A percentile compares a stretch with the other conserved stretches of the same genome.
phyloP scores from a whole-genome alignment of 169 alveolate genomes.

The Plasmodium falciparum region DNA sequence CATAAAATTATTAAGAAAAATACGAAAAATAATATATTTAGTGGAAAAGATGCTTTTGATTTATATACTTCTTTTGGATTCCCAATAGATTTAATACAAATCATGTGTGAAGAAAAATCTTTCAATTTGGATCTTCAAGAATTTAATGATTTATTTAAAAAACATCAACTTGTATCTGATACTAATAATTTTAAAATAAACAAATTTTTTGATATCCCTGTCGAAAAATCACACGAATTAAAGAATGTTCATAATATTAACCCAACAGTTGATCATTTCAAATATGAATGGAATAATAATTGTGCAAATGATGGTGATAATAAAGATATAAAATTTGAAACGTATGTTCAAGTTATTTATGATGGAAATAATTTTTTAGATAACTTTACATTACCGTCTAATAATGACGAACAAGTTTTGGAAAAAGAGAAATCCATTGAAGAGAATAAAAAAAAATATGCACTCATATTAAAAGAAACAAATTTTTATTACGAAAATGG shows the following conservation, averaged over 20 bases:
- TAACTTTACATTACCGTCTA: constrained; percentile 1
- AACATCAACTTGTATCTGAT: constrained; percentile 88
- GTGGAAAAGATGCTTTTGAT: constrained; percentile 90
- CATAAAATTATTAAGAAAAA: constrained; percentile 77
- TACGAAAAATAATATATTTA: constrained; percentile 48
- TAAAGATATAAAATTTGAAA: constrained; percentile 53
- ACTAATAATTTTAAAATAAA: constrained; percentile 79
- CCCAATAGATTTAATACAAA: constrained; percentile 94
- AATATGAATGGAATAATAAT: constrained; percentile 79
- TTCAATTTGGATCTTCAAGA: constrained; percentile 87
- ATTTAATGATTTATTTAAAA: constrained; percentile 85
- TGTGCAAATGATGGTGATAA: constrained; percentile 10
- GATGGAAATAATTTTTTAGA: constrained; percentile 81
- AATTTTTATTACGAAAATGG: constrained; percentile 92
- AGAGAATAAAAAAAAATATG: constrained; percentile 58
- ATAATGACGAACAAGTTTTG: constrained; percentile 6
- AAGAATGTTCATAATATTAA: constrained; percentile 28
- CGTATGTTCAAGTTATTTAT: constrained; percentile 83
- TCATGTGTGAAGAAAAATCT: constrained; percentile 93
- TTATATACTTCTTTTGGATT: constrained; percentile 94
- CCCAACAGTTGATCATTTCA: constrained; percentile 80
- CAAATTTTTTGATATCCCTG: constrained; percentile 80
- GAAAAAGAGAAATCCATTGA: neutral
- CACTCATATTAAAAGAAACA: constrained; percentile 89
- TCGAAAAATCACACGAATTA: constrained; percentile 81